phyloP scores from a whole-genome alignment of 352 stramenopile species.

The Globisporangium heterothallicum region DNA sequence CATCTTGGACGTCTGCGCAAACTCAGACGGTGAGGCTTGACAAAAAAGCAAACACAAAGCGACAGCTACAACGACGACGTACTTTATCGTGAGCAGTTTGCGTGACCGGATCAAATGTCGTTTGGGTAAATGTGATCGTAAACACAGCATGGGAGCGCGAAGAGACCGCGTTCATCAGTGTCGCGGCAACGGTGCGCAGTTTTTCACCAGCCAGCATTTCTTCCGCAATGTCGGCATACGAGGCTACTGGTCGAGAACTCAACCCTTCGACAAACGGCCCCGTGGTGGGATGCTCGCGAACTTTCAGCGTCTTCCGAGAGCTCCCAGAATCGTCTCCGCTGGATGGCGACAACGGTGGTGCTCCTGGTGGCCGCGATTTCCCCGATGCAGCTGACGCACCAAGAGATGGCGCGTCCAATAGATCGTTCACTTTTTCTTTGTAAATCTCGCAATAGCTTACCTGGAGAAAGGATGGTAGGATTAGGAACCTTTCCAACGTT shows the following conservation, averaged over 20 bases:
- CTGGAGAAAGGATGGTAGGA: slow-evolving; percentile 15
- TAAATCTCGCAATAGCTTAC: slow-evolving; percentile 87
- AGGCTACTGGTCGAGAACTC: slow-evolving; percentile 56
- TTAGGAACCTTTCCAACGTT: no score
- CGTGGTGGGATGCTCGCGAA: slow-evolving; percentile 78
- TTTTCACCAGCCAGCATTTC: slow-evolving; percentile 90
- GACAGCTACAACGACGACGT: background rate
- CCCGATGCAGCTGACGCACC: background rate
- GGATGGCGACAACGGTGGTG: slow-evolving; percentile 23
- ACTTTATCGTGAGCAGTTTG: slow-evolving; percentile 69
- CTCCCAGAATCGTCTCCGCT: background rate
- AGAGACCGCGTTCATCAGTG: slow-evolving; percentile 95
- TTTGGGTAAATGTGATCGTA: slow-evolving; percentile 90
- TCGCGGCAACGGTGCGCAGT: slow-evolving; percentile 91
- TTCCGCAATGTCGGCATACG: slow-evolving; percentile 75
- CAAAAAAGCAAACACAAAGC: background rate
- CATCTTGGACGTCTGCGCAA: slow-evolving; percentile 79
- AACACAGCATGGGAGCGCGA: slow-evolving; percentile 97
- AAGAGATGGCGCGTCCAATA: no score
- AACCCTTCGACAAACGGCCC: slow-evolving; percentile 83
- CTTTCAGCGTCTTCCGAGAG: slow-evolving; percentile 20
- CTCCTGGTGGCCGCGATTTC: slow-evolving; percentile 10
- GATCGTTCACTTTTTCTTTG: slow-evolving; percentile 84
- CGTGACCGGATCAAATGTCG: slow-evolving; percentile 51
- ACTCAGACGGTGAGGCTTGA: no score